Percentiles rank a stretch among this genome's conserved stretches.
Conservation (phyloP, 1,284 basidiomycete genomes). For the Polyporus tsugae region DNA sequence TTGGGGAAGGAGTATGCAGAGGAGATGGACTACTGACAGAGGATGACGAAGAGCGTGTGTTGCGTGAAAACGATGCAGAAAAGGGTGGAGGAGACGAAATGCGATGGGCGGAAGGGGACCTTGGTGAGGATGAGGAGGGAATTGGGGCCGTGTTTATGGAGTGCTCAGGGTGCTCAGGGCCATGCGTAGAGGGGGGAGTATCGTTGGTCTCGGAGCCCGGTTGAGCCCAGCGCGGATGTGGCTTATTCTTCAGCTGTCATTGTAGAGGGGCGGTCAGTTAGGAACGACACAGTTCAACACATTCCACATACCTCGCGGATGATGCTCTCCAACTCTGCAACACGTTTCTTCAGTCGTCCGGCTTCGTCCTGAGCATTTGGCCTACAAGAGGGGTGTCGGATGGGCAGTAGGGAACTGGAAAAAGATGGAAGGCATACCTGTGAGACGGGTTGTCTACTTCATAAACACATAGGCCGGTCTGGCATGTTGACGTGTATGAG, state of each 20-base stretch:
- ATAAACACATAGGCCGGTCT: slow-evolving; percentile 87
- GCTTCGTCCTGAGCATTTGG: slow-evolving; percentile 61
- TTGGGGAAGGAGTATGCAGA: slow-evolving; percentile 27
- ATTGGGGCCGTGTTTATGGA: slow-evolving; percentile 8
- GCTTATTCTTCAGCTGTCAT: slow-evolving; percentile 68
- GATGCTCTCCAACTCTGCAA: slow-evolving; percentile 85
- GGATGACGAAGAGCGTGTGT: slow-evolving; percentile 23
- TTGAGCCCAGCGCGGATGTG: slow-evolving; percentile 71
- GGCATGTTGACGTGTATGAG: slow-evolving; percentile 1
- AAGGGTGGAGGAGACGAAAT: slow-evolving; percentile 18
- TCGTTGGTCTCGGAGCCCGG: slow-evolving; percentile 38
- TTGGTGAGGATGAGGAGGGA: slow-evolving; percentile 19
- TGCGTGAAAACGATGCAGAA: slow-evolving; percentile 14
- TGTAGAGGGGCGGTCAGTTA: slow-evolving; percentile 15
- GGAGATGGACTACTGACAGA: slow-evolving; percentile 32
- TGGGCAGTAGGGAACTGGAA: background rate
- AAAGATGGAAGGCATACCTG: slow-evolving; percentile 43
- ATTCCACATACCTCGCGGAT: slow-evolving; percentile 69
- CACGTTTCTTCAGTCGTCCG: slow-evolving; percentile 72
- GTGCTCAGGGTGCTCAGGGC: slow-evolving; percentile 6
- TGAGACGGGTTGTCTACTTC: slow-evolving; percentile 82
- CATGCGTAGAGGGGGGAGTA: slow-evolving; percentile 13
- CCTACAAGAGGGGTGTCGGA: slow-evolving; percentile 29
- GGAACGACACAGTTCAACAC: background rate
- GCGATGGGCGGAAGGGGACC: slow-evolving; percentile 13